Evolutionary conservation across 345 rosid species (phyloP), one percentile per base, ranked within the genome.

Genomic region (Gossypium mustelinum): DNA sequence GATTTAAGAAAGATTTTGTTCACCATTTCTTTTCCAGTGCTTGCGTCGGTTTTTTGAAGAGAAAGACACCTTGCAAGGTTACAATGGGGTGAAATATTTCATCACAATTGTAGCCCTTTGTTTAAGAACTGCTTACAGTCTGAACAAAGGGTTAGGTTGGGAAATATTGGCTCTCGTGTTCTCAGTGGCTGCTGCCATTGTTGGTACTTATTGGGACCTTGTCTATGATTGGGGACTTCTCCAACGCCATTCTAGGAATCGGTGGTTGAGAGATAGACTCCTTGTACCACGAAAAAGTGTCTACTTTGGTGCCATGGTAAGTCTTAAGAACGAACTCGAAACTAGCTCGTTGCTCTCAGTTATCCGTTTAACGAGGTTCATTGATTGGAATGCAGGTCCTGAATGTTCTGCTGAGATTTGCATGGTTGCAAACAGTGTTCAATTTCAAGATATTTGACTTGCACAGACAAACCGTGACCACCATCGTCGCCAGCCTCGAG

Each of bases 141-240:
- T 87, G 7, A 67, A 79, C 74, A 57, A 55, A 22, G 82, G 79
- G 56, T 6, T 51, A 34, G 20, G 61, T 2, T 89, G 93, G 93
- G 57, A 29, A 78, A 67, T 83, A 10, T 16, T 72, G 5, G 87
- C 92, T 0, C 79, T 88, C 84, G 17, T 83, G 54, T 83, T 87
- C 78, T 88, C 93, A 2, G 80, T 63, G 1, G 47, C 73, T 66
- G 88, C 96, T 17, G 84, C 96, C 3, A 72, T 84, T 14, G 2
- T 78, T 20, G n/a, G 82, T 14, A 90, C 91, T 10, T 89, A 91
- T 62, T 91, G 94, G 97, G 94, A 88, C 76, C 79, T 91, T 67
- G 86, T 89, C 47, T 39, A 48, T 3, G 97, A 91, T 25, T 89
- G 97, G 97, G 97, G 94, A 45, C 86, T 91, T 69, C 89, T 91